Evolutionary conservation across 306 rosid genomes (phyloP).

Genomic region (Lathyrus sativus): DNA sequence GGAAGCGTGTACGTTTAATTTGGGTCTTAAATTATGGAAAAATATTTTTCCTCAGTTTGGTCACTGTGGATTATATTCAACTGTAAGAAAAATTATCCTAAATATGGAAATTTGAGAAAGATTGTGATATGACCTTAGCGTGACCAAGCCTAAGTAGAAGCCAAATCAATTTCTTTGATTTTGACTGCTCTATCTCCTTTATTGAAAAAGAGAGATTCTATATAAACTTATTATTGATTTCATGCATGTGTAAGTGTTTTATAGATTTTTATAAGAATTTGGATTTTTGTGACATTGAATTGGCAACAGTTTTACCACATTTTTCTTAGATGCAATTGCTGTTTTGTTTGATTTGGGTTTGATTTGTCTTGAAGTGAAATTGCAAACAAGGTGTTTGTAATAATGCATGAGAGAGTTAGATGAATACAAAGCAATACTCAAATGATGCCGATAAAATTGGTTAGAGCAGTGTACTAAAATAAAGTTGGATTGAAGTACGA

Average conservation of each 20-base stretch:
- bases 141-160: conserved; percentile 29
- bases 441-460: conserved; percentile 34
- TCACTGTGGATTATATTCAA: conserved; percentile 23
- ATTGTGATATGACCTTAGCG: conserved; percentile 47
- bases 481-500: conserved; percentile 13
- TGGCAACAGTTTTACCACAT: background rate
- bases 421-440: background rate
- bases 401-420: conserved; percentile 12
- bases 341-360: background rate
- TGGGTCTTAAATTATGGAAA: conserved; percentile 10
- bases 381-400: background rate
- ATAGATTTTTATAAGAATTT: no score
- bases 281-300: no score
- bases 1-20: conserved; percentile 46
- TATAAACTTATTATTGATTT: background rate
- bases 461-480: conserved; percentile 31
- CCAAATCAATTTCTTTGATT: conserved; percentile 31
- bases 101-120: conserved; percentile 45
- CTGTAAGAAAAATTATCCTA: background rate
- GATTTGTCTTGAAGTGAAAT: background rate
- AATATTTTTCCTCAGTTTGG: conserved; percentile 3
- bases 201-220: conserved; percentile 26
- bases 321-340: background rate
- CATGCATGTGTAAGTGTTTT: background rate
- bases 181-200: conserved; percentile 33